Conservation (phyloP, 2,329 filamentous ascomycete species). For the Didymella arachidicola region DNA sequence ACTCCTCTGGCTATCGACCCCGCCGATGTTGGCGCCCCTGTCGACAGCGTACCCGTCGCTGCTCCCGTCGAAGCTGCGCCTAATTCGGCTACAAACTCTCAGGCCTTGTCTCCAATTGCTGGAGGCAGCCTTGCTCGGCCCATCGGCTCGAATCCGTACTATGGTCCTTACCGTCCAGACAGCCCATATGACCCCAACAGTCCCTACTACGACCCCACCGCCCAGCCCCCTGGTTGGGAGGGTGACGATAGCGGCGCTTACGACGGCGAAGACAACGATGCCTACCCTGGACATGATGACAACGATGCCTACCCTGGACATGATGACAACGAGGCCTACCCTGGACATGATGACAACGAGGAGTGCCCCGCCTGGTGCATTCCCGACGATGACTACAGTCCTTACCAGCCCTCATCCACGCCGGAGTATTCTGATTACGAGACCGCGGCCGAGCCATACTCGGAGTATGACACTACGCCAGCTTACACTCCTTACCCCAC, state of each 20-base stretch:
- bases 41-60: background rate
- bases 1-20: background rate
- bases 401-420: slow-evolving; percentile 9
- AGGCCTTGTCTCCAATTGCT: background rate
- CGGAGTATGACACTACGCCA: background rate
- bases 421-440: slow-evolving; percentile 6
- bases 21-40: background rate
- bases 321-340: slow-evolving; percentile 11
- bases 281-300: background rate
- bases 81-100: background rate
- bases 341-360: slow-evolving; percentile 5
- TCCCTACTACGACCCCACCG: background rate
- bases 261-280: slow-evolving; percentile 22
- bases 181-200: background rate
- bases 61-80: background rate
- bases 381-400: slow-evolving; percentile 10
- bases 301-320: background rate
- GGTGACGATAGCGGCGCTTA: slow-evolving; percentile 22
- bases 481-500: background rate
- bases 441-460: background rate
- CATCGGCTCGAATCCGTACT: slow-evolving; percentile 14
- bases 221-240: slow-evolving; percentile 19
- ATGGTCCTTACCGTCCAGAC: slow-evolving; percentile 1
- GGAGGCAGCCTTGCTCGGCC: slow-evolving; percentile 1
- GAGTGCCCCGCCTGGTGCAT: background rate